Evolutionary conservation across 129 eudicot species (phyloP).

Genomic region (Erigeron canadensis): DNA sequence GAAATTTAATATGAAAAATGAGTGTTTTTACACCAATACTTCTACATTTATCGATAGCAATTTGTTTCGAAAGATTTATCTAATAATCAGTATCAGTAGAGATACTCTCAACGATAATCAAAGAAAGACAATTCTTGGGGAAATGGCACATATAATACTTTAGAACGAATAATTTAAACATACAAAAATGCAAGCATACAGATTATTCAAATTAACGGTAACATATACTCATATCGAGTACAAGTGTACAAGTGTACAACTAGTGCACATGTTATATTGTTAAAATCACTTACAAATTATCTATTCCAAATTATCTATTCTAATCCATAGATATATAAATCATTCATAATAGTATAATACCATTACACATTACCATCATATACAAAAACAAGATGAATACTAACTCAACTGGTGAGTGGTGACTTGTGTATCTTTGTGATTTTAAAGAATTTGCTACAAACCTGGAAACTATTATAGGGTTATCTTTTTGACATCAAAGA

Average conservation of each 20-base stretch:
- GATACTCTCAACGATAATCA: too few relatives aligned
- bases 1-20: not conserved
- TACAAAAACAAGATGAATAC: not conserved
- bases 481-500: constrained; percentile 1
- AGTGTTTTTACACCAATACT: constrained; percentile 13
- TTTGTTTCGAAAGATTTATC: too few relatives aligned
- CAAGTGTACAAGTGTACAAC: not conserved
- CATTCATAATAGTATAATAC: not conserved
- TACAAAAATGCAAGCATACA: not conserved
- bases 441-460: constrained; percentile 2
- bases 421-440: not conserved
- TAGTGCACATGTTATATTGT: not conserved
- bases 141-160: too few relatives aligned
- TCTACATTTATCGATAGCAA: not conserved
- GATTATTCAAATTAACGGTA: too few relatives aligned
- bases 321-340: not conserved
- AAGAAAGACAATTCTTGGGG: too few relatives aligned
- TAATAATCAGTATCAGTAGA: too few relatives aligned
- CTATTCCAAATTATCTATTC: not conserved
- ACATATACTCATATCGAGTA: not conserved
- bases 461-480: constrained; percentile 8
- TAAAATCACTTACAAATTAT: not conserved
- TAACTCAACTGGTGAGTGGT: not conserved
- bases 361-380: not conserved
- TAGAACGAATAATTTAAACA: not conserved